These are phyloP conservation scores for Angomonas ambiguus DNA, from an alignment of 208 protist species.

Conservation along the genomic window DNA sequence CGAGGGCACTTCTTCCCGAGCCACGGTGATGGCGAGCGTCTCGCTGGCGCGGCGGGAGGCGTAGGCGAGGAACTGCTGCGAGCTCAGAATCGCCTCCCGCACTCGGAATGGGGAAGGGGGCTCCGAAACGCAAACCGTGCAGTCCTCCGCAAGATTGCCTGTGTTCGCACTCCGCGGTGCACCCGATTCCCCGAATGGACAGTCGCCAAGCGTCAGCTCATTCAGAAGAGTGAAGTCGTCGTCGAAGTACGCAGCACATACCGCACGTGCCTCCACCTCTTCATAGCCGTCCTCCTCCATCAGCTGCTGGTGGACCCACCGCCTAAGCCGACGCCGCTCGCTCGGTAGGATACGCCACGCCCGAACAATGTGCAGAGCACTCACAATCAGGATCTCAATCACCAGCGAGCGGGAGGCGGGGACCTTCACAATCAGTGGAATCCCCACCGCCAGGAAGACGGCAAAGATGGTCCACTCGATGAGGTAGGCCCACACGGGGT, in stretches of 20 bases:
- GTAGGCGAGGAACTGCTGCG: conserved; percentile 6
- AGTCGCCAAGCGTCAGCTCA: neutral
- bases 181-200: neutral
- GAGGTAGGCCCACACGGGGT: conserved; percentile 3
- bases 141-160: neutral
- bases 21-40: neutral
- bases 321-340: conserved; percentile 24
- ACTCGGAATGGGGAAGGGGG: neutral
- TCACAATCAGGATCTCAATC: conserved; percentile 22
- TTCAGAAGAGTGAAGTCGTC: neutral
- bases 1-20: too few relatives aligned
- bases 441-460: conserved; percentile 16
- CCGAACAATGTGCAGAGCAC: conserved; percentile 26
- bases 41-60: neutral
- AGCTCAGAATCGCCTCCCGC: neutral
- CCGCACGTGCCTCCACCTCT: conserved; percentile 8
- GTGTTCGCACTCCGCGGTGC: neutral
- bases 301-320: neutral
- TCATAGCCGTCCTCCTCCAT: conserved; percentile 9
- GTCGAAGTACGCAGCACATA: neutral
- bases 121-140: neutral
- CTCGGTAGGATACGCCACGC: conserved; percentile 51
- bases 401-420: conserved; percentile 25
- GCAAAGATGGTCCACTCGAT: conserved; percentile 18
- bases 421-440: conserved; percentile 27